Percentiles rank a stretch among this genome's conserved stretches.
phyloP scores from a whole-genome alignment of 768 basidiomycete species.

The Boletus sp. region DNA sequence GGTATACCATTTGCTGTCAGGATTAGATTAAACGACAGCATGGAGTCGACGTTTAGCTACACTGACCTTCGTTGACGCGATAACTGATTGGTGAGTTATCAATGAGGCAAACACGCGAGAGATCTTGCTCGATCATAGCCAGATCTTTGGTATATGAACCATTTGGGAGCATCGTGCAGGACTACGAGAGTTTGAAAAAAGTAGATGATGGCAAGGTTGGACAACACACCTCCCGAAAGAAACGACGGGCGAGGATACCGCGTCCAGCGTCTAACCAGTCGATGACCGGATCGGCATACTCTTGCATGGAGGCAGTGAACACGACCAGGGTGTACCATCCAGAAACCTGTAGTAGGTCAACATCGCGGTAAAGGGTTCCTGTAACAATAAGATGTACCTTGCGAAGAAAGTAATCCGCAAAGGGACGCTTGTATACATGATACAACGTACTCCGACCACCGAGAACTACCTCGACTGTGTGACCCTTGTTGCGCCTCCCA shows the following conservation, averaged over 20 bases:
- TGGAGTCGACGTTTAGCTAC: neutral
- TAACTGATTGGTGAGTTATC: conserved; percentile 97
- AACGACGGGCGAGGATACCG: conserved; percentile 81
- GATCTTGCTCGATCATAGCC: conserved; percentile 80
- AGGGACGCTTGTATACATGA: conserved; percentile 97
- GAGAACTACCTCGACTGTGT: conserved; percentile 90
- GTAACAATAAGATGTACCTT: conserved; percentile 52
- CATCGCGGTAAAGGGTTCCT: neutral
- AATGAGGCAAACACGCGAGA: conserved; percentile 89
- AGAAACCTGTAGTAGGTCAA: conserved; percentile 66
- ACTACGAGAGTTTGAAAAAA: conserved; percentile 42
- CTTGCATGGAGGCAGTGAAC: conserved; percentile 98
- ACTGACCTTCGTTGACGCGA: conserved; percentile 84
- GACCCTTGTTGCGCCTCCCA: conserved; percentile 59
- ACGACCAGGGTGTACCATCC: conserved; percentile 98
- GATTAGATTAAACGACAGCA: neutral
- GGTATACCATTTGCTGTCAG: conserved; percentile 91
- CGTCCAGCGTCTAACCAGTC: conserved; percentile 97
- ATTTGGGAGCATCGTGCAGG: conserved; percentile 87
- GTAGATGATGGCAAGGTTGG: neutral
- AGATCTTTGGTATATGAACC: conserved; percentile 96
- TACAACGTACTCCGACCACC: conserved; percentile 88
- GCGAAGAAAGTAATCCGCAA: conserved; percentile 91
- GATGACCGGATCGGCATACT: conserved; percentile 99
- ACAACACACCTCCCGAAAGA: conserved; percentile 84